Conservation (phyloP, 2,329 filamentous ascomycete species). For the Aspergillus uvarum region DNA sequence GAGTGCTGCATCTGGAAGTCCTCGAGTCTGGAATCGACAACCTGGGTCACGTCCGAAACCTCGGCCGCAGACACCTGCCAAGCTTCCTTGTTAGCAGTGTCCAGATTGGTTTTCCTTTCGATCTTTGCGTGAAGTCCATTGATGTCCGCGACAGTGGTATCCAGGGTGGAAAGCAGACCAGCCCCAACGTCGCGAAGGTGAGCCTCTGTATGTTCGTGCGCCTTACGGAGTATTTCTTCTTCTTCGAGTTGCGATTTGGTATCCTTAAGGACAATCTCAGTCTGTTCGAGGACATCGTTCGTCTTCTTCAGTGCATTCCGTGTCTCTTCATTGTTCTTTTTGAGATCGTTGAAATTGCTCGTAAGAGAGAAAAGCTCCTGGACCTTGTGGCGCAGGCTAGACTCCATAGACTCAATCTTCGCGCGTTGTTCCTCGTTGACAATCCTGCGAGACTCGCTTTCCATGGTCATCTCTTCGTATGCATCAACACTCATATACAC, state of each 20-base stretch:
- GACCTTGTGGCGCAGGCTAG: conserved; percentile 86
- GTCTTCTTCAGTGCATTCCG: conserved; percentile 73
- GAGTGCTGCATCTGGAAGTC: conserved; percentile 72
- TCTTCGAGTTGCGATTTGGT: conserved; percentile 76
- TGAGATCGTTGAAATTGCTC: conserved; percentile 81
- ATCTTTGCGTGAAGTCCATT: conserved; percentile 82
- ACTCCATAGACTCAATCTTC: conserved; percentile 88
- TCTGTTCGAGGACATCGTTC: conserved; percentile 78
- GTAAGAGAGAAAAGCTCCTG: conserved; percentile 87
- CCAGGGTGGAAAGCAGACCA: conserved; percentile 74
- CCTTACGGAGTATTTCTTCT: conserved; percentile 75
- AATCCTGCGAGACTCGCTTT: conserved; percentile 89
- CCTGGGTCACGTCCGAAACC: conserved; percentile 71
- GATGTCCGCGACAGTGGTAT: conserved; percentile 76
- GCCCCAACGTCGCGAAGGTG: conserved; percentile 71
- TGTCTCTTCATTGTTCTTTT: conserved; percentile 83
- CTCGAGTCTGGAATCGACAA: conserved; percentile 73
- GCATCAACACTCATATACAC: conserved; percentile 88
- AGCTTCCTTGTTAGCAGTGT: conserved; percentile 71
- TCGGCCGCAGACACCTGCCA: conserved; percentile 77
- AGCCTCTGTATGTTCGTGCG: conserved; percentile 81
- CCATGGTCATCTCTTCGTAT: conserved; percentile 86
- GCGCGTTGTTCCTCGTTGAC: conserved; percentile 88
- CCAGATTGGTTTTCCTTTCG: conserved; percentile 78
- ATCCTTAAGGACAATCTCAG: conserved; percentile 75